Percentiles rank a stretch among this genome's conserved stretches.
Evolutionary conservation across 2,329 filamentous ascomycete genomes (phyloP).

Genomic region (Geoglossum cookeanum): DNA sequence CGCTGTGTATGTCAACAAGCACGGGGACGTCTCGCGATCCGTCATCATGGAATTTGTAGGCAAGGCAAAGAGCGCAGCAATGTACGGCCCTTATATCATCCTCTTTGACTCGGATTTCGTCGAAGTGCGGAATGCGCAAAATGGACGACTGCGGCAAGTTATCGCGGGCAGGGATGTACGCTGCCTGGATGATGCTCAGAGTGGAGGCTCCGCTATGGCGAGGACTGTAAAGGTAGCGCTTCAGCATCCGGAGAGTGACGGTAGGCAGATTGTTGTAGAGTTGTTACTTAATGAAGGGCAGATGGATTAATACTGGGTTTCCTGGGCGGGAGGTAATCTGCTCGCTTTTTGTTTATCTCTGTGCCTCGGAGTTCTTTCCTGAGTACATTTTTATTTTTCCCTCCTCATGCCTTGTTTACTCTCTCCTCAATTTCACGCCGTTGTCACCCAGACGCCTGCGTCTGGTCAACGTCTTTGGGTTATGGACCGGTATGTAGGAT

Average conservation of each 20-base stretch:
- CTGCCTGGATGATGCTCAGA: constrained; percentile 57
- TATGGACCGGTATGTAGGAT: background rate
- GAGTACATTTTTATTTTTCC: background rate
- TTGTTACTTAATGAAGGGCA: constrained; percentile 83
- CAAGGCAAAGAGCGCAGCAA: constrained; percentile 66
- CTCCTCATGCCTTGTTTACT: background rate
- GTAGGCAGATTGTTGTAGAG: constrained; percentile 77
- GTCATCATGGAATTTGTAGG: constrained; percentile 99
- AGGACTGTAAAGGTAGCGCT: constrained; percentile 86
- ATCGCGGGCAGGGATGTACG: constrained; percentile 81
- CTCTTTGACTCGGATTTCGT: constrained; percentile 95
- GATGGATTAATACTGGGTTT: constrained; percentile 24
- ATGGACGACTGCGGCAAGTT: constrained; percentile 81
- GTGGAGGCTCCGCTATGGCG: constrained; percentile 37
- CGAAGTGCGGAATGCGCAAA: constrained; percentile 91
- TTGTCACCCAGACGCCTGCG: background rate
- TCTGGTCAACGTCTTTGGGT: background rate
- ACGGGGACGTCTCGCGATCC: constrained; percentile 81
- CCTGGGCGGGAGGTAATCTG: background rate
- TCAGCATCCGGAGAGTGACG: constrained; percentile 75
- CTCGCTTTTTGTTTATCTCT: background rate
- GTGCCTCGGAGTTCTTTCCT: background rate
- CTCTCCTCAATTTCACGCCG: background rate
- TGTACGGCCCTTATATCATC: constrained; percentile 80
- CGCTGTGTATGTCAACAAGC: constrained; percentile 94